Evolutionary conservation across 768 basidiomycete species (phyloP), one percentile per base, ranked within the genome.

Genomic region (Pulveroboletus ravenelii): DNA sequence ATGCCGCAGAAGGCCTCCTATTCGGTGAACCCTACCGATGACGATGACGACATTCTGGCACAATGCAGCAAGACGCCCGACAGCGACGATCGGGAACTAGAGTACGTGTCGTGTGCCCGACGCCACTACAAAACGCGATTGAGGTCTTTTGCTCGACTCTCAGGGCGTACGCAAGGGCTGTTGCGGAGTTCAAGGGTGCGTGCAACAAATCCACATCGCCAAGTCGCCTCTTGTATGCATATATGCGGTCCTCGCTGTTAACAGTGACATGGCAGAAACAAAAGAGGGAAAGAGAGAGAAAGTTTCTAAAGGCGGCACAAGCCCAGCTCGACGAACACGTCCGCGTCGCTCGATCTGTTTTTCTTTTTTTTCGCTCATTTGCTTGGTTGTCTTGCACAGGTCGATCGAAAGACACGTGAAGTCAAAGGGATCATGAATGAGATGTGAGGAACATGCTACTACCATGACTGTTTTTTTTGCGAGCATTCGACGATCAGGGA

Each of bases 221-320:
- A 14, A 38, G 1, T n/a, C 3, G 6, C 18, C 35, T 10, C 5
- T 7, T 14, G n/a, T 35, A 18, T 29, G 35, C 36, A 49, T 50
- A 23, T n/a, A 35, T 36, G 48, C 47, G 15, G 34, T 17, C 14
- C 20, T 6, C 31, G 18, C 32, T 3, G 1, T 17, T 12, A 6
- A 27, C 43, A 69, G 66, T 64, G 36, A 57, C 68, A 8, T 70
- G 68, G 68, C 59, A 68, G 42, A 68, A 61, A 53, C 63, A 69
- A n/a, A 59, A 56, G 25, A 54, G 23, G 34, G 60, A 60, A 43
- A 67, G 59, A 25, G 58, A 68, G 32, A 44, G 17, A 36, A 63
- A 42, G 48, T 55, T 66, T 27, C 6, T 68, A 20, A 63, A 55
- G 32, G 35, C 47, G 3, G 52, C 58, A 0, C 57, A 61, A 41